Evolutionary conservation across 345 rosid genomes (phyloP), one percentile per base, ranked within the genome.

Genomic region (Rhodamnia rubescens): DNA sequence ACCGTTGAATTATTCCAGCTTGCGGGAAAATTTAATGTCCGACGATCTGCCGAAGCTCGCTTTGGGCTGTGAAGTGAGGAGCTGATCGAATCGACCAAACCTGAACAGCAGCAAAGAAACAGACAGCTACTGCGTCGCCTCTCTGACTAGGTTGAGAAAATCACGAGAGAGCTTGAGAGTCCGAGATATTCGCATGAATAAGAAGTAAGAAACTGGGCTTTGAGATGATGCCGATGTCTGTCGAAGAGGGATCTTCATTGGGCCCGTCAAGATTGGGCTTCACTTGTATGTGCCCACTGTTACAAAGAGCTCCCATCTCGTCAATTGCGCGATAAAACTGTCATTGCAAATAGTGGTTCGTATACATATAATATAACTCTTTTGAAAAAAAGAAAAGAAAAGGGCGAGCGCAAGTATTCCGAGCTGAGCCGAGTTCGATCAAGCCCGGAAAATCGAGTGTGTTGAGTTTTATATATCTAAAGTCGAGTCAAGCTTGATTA

Each of bases 361-460:
- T n/a, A n/a, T n/a, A n/a, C n/a, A n/a, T n/a, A n/a, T n/a, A 36
- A 36, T 20, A 0, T 29, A 18, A 29, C 40, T 36, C 3, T 36
- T 61, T 15, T 24, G 13, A 16, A 16, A 16, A 1, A 18, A 6
- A 14, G 7, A 5, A 4, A 47, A 47, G 9, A 47, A 53, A 53
- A 18, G 55, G 22, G 55, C 8, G 22, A 20, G 57, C 0, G 1
- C 10, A 7, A 54, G 57, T 54, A 54, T 20, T 20, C 20, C 57
- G 24, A 20, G 10, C 57, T 3, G 24, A 54, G 24, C 24, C 24
- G 24, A 54, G 8, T 54, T 54, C 4, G 24, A 54, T 21, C 40
- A 36, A 36, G 40, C 40, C 40, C 1, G 24, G 24, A 54, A 54
- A 54, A 20, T 20, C 57, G 24, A 20, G 24, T 21, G 7, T 3